These are phyloP conservation scores for Rhizopogon sp. DNA, from an alignment of 768 basidiomycete species.

Conservation along the genomic window DNA sequence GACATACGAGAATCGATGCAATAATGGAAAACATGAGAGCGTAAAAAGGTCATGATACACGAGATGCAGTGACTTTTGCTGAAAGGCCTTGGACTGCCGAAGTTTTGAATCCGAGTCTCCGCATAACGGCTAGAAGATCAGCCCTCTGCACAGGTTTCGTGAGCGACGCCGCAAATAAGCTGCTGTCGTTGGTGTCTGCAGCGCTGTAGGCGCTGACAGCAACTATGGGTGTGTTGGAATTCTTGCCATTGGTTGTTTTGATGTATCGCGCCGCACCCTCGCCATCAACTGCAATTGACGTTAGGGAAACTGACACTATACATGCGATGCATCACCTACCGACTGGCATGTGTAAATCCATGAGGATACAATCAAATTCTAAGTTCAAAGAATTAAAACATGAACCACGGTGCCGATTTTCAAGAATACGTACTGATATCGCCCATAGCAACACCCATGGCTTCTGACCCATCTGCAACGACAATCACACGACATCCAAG, in stretches of 20 bases:
- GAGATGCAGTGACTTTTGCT: conserved; percentile 46
- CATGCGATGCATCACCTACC: conserved; percentile 42
- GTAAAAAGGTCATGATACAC: conserved; percentile 18
- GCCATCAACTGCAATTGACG: conserved; percentile 64
- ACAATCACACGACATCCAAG: conserved; percentile 95
- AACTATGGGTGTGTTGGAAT: conserved; percentile 88
- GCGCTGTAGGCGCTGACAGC: conserved; percentile 87
- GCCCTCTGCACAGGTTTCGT: conserved; percentile 88
- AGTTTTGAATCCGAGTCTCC: conserved; percentile 88
- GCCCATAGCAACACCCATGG: conserved; percentile 94
- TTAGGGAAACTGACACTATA: conserved; percentile 5
- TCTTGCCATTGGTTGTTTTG: conserved; percentile 94
- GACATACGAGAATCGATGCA: conserved; percentile 18
- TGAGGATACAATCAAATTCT: conserved; percentile 96
- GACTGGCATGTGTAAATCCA: conserved; percentile 95
- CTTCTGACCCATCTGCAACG: conserved; percentile 94
- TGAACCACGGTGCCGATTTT: not conserved
- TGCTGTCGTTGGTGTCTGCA: conserved; percentile 58
- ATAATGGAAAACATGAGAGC: conserved; percentile 17
- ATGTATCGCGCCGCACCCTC: conserved; percentile 97
- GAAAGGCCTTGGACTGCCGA: conserved; percentile 60
- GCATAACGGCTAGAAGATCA: conserved; percentile 77
- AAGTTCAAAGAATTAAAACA: conserved; percentile 8
- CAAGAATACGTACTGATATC: conserved; percentile 77
- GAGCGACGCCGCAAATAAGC: conserved; percentile 75